phyloP scores from a whole-genome alignment of 345 rosid genomes.

The Psidium friedrichsthalianum region DNA sequence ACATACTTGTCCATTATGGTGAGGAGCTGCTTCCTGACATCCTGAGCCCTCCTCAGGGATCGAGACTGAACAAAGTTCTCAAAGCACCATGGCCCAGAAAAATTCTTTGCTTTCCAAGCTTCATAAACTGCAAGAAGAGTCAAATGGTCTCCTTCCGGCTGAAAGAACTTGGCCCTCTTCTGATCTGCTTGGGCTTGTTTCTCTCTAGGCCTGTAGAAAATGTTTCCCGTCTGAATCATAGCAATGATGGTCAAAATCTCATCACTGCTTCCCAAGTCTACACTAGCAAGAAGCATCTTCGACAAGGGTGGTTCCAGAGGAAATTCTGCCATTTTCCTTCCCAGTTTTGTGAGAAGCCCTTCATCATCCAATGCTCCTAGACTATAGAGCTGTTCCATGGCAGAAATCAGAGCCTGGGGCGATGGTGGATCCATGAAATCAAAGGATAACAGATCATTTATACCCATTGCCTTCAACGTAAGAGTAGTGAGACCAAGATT shows the following conservation, averaged over 20 bases:
- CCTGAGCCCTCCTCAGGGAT: conserved; percentile 74
- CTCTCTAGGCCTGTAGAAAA: conserved; percentile 84
- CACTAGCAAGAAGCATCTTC: conserved; percentile 91
- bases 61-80: conserved; percentile 81
- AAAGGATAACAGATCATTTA: conserved; percentile 65
- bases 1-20: conserved; percentile 87
- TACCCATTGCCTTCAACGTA: conserved; percentile 90
- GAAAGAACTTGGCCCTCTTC: conserved; percentile 85
- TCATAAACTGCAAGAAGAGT: conserved; percentile 88
- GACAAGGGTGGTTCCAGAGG: conserved; percentile 90
- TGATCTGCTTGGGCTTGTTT: conserved; percentile 96
- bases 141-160: conserved; percentile 87
- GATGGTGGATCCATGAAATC: conserved; percentile 78
- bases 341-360: conserved; percentile 79
- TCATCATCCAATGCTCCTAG: conserved; percentile 88
- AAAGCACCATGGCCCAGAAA: conserved; percentile 87
- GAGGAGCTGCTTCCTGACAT: conserved; percentile 84
- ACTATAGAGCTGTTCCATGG: conserved; percentile 82
- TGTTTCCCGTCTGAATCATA: conserved; percentile 86
- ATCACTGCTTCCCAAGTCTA: conserved; percentile 90
- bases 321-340: conserved; percentile 96
- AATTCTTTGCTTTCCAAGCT: conserved; percentile 87
- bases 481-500: conserved; percentile 63
- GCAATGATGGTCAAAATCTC: conserved; percentile 86
- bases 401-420: conserved; percentile 73